Percentiles rank a stretch among this genome's conserved stretches.
These are phyloP conservation scores for Candida buenavistaensis DNA, from an alignment of 1,139 yeast genomes.

Conservation along the genomic window DNA sequence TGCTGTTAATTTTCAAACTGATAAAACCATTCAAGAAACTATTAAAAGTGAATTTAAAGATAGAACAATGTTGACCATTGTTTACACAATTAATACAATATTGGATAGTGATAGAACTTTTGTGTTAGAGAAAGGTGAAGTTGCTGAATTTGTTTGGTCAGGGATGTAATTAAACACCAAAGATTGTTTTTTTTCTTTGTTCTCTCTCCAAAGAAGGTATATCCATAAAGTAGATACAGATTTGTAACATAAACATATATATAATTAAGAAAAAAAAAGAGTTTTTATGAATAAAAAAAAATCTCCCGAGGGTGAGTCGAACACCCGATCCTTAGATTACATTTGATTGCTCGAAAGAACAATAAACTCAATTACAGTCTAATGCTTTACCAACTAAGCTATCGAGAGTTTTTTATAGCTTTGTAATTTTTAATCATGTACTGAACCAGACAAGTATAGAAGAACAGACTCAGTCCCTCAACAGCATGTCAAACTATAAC, in stretches of 20 bases:
- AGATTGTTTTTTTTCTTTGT: slow-evolving; percentile 29
- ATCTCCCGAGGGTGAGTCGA: slow-evolving; percentile 84
- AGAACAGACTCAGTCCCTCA: too few species aligned
- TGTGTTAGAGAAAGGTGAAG: slow-evolving; percentile 67
- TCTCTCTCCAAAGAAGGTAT: slow-evolving; percentile 35
- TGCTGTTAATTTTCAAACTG: slow-evolving; percentile 81
- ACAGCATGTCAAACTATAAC: too few species aligned
- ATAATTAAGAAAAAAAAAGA: slow-evolving; percentile 7
- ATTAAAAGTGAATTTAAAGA: slow-evolving; percentile 63
- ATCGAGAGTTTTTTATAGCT: slow-evolving; percentile 14
- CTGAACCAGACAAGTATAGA: too few species aligned
- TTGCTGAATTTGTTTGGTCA: slow-evolving; percentile 66
- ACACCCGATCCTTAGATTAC: slow-evolving; percentile 82
- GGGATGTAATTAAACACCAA: slow-evolving; percentile 24
- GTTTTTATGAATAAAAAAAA: too few species aligned
- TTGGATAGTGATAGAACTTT: slow-evolving; percentile 75
- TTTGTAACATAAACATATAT: too few species aligned
- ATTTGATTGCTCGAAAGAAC: slow-evolving; percentile 5
- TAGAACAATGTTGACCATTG: slow-evolving; percentile 76
- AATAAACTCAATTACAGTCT: slow-evolving; percentile 14
- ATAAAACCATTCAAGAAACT: slow-evolving; percentile 71
- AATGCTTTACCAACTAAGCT: slow-evolving; percentile 18
- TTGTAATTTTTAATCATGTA: too few species aligned
- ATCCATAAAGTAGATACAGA: slow-evolving; percentile 8
- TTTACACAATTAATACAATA: slow-evolving; percentile 81